Evolutionary conservation across 208 protist species (phyloP).

Genomic region (Leishmania arabica): DNA sequence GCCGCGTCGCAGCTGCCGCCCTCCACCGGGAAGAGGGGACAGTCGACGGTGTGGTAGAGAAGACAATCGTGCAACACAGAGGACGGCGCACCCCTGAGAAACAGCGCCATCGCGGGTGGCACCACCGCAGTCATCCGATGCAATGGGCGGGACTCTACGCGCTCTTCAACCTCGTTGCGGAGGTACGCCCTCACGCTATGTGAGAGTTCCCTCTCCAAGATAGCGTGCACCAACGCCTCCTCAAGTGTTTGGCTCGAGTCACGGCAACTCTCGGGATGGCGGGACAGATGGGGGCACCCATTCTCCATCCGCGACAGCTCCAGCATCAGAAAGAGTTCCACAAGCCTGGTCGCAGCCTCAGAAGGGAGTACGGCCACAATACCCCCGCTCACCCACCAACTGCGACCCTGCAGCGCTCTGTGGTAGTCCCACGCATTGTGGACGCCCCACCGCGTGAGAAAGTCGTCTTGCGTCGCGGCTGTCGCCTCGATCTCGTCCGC

Average conservation of each 20-base stretch:
- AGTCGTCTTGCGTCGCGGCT: slow-evolving; percentile 5
- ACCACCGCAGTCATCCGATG: slow-evolving; percentile 43
- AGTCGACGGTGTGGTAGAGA: slow-evolving; percentile 39
- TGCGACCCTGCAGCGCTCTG: slow-evolving; percentile 15
- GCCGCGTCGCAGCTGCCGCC: not conserved
- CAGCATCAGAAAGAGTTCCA: slow-evolving; percentile 34
- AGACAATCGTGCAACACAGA: slow-evolving; percentile 35
- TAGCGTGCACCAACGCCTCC: not conserved
- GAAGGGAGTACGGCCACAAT: slow-evolving; percentile 17
- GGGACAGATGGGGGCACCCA: not conserved
- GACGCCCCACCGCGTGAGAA: slow-evolving; percentile 29
- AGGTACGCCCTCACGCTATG: not conserved
- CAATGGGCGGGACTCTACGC: slow-evolving; percentile 29
- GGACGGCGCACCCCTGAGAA: slow-evolving; percentile 26
- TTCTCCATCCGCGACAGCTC: slow-evolving; percentile 27
- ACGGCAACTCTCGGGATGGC: too few relatives aligned
- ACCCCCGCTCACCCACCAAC: slow-evolving; percentile 17
- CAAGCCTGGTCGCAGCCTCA: not conserved
- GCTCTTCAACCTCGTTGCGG: slow-evolving; percentile 5
- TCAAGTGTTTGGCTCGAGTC: not conserved
- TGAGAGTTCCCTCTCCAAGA: slow-evolving; percentile 16
- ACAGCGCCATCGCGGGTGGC: slow-evolving; percentile 41
- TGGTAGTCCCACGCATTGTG: slow-evolving; percentile 24
- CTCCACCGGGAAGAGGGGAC: slow-evolving; percentile 24
- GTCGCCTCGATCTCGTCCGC: slow-evolving; percentile 18